Evolutionary conservation across 2,329 filamentous ascomycete genomes (phyloP), one percentile per base, ranked within the genome.

Genomic region (Pyrenophora seminiperda): DNA sequence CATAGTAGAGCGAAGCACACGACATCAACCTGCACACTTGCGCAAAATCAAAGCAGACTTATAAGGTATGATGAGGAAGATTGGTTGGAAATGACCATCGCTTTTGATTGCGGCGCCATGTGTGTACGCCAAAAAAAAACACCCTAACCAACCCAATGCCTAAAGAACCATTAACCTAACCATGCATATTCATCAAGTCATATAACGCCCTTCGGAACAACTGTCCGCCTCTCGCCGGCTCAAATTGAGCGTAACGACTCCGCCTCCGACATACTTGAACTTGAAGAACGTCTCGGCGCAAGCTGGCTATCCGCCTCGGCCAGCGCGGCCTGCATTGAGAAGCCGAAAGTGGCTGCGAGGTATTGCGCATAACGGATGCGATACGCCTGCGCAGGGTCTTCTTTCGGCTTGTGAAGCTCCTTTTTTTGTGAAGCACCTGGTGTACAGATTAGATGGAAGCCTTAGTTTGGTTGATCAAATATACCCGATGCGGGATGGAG

Each of bases 401-500:
- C 59, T 50, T 50, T 65, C 19, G 69, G 66, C 53, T 69, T 70
- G 59, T 63, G 68, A 49, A 73, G 58, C 58, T 70, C 59, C 54
- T 59, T 61, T 61, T 63, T 47, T 14, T 47, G 67, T 47, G 66
- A 59, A 45, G 57, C 52, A 60, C 67, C 68, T 72, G 63, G 46
- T 57, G 52, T 48, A 58, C 30, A 60, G 63, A 66, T 73, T 71
- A 70, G 69, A 72, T 58, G 53, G 64, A 63, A 66, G 67, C 59
- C 60, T 66, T 59, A 58, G 59, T 66, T 56, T 67, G 65, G 64
- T 66, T 62, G 69, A 68, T 71, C 66, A 65, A 65, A 66, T 71
- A 72, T 72, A 73, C 70, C 70, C 69, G 68, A 66, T 65, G 66
- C 59, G 63, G 69, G 66, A 70, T 66, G 61, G 51, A 73, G 69